phyloP scores from a whole-genome alignment of 768 basidiomycete genomes.

The Sistotremastrum niveocremeum region DNA sequence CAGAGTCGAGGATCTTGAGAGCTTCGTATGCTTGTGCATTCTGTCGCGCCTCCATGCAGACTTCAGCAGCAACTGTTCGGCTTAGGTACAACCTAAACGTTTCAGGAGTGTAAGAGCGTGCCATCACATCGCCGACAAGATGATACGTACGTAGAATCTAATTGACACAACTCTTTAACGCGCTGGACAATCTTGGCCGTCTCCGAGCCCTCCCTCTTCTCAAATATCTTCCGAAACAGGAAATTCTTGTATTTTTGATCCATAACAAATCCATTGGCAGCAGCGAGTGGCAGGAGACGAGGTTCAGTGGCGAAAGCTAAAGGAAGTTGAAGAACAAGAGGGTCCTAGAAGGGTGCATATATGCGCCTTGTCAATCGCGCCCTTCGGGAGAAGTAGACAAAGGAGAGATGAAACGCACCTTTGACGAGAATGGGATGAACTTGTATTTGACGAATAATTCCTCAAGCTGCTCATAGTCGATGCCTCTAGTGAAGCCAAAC shows the following conservation, averaged over 20 bases:
- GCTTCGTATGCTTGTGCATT: constrained; percentile 61
- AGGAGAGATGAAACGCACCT: constrained; percentile 27
- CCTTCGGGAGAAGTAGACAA: not conserved
- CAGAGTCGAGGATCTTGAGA: constrained; percentile 51
- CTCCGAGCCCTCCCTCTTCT: constrained; percentile 39
- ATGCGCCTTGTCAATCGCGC: not conserved
- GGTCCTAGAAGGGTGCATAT: constrained; percentile 34
- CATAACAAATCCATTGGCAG: constrained; percentile 64
- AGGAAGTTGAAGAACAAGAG: constrained; percentile 65
- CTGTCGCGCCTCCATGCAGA: constrained; percentile 66
- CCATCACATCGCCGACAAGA: constrained; percentile 1
- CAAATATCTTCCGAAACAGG: constrained; percentile 81
- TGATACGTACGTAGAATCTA: constrained; percentile 47
- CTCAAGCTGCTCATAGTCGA: constrained; percentile 50
- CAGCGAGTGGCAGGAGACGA: constrained; percentile 55
- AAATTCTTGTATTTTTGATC: constrained; percentile 74
- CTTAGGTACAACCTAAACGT: constrained; percentile 60
- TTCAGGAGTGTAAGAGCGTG: not conserved
- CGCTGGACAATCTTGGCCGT: constrained; percentile 54
- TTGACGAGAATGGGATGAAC: constrained; percentile 70
- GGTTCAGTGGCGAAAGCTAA: constrained; percentile 68
- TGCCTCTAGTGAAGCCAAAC: constrained; percentile 43
- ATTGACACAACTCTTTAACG: constrained; percentile 55
- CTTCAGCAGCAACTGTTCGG: constrained; percentile 71
- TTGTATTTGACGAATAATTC: constrained; percentile 59